A percentile compares a stretch with the other conserved stretches of the same genome.
Evolutionary conservation across 176 grass and related monocot species (phyloP).

Genomic region (Alloteropsis semialata): DNA sequence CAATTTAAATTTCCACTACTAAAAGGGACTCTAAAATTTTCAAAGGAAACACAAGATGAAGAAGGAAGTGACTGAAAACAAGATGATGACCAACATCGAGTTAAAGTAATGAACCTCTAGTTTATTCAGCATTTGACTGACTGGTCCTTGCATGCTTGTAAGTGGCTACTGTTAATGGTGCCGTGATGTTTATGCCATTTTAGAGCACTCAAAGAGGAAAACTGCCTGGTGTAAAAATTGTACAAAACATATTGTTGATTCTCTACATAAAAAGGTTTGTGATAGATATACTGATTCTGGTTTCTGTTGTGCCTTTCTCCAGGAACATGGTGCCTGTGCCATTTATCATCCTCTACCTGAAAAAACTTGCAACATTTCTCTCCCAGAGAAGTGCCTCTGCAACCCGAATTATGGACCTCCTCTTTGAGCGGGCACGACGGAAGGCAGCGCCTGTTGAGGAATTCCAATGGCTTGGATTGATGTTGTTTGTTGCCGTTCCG

Average conservation of each 20-base stretch:
- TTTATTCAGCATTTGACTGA: background rate
- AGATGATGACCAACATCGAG: background rate
- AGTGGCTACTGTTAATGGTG: background rate
- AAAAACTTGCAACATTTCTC: constrained; percentile 65
- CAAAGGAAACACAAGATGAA: background rate
- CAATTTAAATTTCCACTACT: background rate
- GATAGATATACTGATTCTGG: background rate
- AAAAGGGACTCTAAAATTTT: background rate
- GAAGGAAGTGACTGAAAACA: background rate
- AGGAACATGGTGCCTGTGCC: constrained; percentile 95
- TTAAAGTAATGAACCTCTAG: background rate
- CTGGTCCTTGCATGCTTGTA: background rate
- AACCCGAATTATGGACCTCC: constrained; percentile 58
- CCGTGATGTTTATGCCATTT: background rate
- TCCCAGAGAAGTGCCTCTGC: constrained; percentile 63
- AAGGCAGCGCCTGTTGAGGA: constrained; percentile 87
- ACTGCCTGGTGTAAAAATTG: background rate
- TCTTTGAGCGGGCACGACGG: constrained; percentile 73
- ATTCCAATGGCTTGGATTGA: constrained; percentile 90
- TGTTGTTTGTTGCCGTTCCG: constrained; percentile 89
- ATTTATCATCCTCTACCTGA: constrained; percentile 83
- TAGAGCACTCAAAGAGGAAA: background rate
- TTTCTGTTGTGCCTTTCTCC: constrained; percentile 28
- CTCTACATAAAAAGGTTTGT: background rate
- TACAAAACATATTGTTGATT: background rate